These are phyloP conservation scores for Fusarium illudens DNA, from an alignment of 2,329 filamentous ascomycete genomes.

Conservation along the genomic window DNA sequence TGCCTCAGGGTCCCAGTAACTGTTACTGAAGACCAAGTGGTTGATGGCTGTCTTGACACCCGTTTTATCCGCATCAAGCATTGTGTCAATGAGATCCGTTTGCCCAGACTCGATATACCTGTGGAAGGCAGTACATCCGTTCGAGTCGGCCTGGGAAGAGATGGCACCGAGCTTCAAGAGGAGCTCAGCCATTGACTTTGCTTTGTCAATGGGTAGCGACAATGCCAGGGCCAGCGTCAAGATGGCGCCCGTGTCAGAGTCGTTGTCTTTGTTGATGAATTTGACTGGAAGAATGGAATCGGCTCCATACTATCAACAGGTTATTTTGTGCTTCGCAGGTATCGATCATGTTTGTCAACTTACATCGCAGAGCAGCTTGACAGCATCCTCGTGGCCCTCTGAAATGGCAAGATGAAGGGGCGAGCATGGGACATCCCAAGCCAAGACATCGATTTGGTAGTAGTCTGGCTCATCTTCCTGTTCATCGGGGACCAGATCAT, in stretches of 20 bases:
- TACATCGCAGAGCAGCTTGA: conserved; percentile 72
- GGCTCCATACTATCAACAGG: conserved; percentile 71
- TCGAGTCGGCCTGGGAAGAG: conserved; percentile 74
- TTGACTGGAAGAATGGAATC: conserved; percentile 81
- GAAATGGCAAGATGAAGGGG: conserved; percentile 83
- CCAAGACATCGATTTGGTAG: conserved; percentile 79
- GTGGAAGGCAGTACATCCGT: conserved; percentile 72
- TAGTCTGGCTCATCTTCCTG: conserved; percentile 75
- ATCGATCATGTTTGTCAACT: conserved; percentile 25
- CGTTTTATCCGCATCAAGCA: conserved; percentile 66
- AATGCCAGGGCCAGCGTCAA: conserved; percentile 75
- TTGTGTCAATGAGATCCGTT: conserved; percentile 55
- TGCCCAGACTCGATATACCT: conserved; percentile 65
- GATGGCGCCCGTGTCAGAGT: conserved; percentile 66
- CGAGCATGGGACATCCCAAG: conserved; percentile 80
- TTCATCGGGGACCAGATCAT: conserved; percentile 61
- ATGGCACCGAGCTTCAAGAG: conserved; percentile 77
- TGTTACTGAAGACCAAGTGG: conserved; percentile 60
- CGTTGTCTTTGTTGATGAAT: conserved; percentile 59
- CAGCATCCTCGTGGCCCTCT: conserved; percentile 73
- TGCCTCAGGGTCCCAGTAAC: conserved; percentile 46
- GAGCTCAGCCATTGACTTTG: conserved; percentile 69
- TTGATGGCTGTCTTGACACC: conserved; percentile 72
- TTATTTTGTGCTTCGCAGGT: conserved; percentile 5
- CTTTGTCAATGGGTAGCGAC: conserved; percentile 68